A percentile compares a stretch with the other conserved stretches of the same genome.
phyloP scores from a whole-genome alignment of 148 eudicot species.

The Cornus suecica region DNA sequence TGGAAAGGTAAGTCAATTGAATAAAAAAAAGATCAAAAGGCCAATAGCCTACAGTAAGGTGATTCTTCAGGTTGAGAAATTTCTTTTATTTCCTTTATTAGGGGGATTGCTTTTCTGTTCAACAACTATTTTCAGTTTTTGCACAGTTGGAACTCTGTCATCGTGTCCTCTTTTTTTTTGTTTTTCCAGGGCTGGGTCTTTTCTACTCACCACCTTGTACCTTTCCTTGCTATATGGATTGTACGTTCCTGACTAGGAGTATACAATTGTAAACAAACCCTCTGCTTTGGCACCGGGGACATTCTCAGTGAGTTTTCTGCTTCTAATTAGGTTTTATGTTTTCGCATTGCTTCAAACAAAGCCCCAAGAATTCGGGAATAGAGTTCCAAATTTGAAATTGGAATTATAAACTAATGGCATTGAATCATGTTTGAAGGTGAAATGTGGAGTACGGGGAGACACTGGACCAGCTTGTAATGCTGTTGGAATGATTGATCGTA shows the following conservation, averaged over 20 bases:
- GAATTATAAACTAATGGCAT: background rate
- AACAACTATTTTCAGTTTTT: background rate
- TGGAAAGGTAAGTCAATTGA: no score
- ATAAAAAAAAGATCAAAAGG: no score
- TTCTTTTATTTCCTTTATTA: background rate
- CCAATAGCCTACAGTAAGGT: no score
- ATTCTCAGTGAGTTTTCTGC: slow-evolving; percentile 7
- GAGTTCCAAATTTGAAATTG: background rate
- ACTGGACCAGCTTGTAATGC: slow-evolving; percentile 29
- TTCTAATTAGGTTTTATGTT: background rate
- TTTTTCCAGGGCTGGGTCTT: slow-evolving; percentile 15
- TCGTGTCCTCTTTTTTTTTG: background rate
- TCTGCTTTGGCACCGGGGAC: background rate
- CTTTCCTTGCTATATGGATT: slow-evolving; percentile 16
- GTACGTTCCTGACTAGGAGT: slow-evolving; percentile 27
- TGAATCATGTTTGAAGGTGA: slow-evolving; percentile 11
- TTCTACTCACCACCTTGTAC: slow-evolving; percentile 9
- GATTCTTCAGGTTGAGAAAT: background rate
- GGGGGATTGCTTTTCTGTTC: background rate
- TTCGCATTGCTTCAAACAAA: background rate
- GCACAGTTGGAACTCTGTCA: background rate
- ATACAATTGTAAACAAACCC: slow-evolving; percentile 7
- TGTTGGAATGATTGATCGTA: slow-evolving; percentile 26
- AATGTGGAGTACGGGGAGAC: slow-evolving; percentile 27
- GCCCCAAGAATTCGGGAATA: background rate